These are phyloP conservation scores for Ogataea henricii DNA, from an alignment of 805 yeast species.

Conservation along the genomic window DNA sequence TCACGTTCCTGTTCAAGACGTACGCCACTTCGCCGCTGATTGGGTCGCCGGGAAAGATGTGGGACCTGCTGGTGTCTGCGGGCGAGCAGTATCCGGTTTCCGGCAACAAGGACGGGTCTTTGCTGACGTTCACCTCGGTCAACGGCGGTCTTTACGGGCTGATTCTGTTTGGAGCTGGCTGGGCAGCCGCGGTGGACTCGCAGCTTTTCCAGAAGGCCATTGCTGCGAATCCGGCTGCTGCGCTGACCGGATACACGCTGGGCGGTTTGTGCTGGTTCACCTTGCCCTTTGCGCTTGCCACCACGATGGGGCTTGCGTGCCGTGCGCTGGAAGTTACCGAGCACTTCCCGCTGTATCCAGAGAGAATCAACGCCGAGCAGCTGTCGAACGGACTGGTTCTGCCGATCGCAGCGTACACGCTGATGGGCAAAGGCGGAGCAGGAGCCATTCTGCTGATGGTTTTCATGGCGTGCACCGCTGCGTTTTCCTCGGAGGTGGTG, in stretches of 20 bases:
- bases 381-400: constrained; percentile 50
- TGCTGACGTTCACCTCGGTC: constrained; percentile 30
- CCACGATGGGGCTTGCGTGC: constrained; percentile 43
- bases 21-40: constrained; percentile 33
- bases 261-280: constrained; percentile 51
- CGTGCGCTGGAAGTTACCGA: constrained; percentile 34
- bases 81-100: constrained; percentile 22
- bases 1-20: constrained; percentile 30
- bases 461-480: constrained; percentile 56
- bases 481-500: constrained; percentile 56
- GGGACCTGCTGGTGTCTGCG: constrained; percentile 35
- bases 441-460: constrained; percentile 48
- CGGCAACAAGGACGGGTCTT: constrained; percentile 26
- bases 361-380: constrained; percentile 41
- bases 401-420: constrained; percentile 52
- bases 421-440: constrained; percentile 53
- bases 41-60: constrained; percentile 40
- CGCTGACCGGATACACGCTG: constrained; percentile 45
- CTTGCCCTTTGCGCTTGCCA: constrained; percentile 40
- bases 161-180: constrained; percentile 38
- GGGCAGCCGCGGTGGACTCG: constrained; percentile 38
- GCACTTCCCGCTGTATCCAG: constrained; percentile 26
- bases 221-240: constrained; percentile 43
- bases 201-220: constrained; percentile 42
- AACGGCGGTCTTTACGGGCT: constrained; percentile 33